These are phyloP conservation scores for Aspergillus sclerotioniger DNA, from an alignment of 495 filamentous ascomycete species.

Conservation along the genomic window DNA sequence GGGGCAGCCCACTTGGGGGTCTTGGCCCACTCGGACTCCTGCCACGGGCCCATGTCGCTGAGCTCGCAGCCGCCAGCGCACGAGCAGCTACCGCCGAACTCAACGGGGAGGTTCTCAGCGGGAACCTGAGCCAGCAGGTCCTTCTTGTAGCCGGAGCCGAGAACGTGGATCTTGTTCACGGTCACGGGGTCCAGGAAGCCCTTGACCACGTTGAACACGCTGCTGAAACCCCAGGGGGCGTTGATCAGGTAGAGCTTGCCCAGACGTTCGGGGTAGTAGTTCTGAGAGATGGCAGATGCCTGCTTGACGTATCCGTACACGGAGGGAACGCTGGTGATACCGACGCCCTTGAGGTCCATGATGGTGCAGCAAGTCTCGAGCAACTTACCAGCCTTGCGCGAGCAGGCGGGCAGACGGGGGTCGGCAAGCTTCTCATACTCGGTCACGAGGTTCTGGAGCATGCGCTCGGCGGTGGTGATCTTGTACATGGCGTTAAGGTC, in stretches of 20 bases:
- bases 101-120: slow-evolving; percentile 81
- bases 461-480: slow-evolving; percentile 88
- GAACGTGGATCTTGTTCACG: slow-evolving; percentile 90
- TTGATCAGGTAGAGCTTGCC: slow-evolving; percentile 94
- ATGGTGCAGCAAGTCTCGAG: slow-evolving; percentile 97
- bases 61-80: slow-evolving; percentile 83
- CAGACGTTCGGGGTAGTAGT: slow-evolving; percentile 97
- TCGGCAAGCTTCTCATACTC: slow-evolving; percentile 97
- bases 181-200: slow-evolving; percentile 94
- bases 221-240: slow-evolving; percentile 88
- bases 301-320: slow-evolving; percentile 84
- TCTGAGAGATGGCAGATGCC: slow-evolving; percentile 82
- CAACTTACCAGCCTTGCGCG: slow-evolving; percentile 81
- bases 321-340: slow-evolving; percentile 70
- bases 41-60: slow-evolving; percentile 91
- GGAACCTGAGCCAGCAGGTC: slow-evolving; percentile 84
- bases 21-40: slow-evolving; percentile 69
- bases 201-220: slow-evolving; percentile 81
- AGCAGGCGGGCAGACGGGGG: slow-evolving; percentile 91
- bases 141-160: slow-evolving; percentile 76
- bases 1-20: slow-evolving; percentile 66
- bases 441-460: slow-evolving; percentile 91
- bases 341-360: slow-evolving; percentile 95
- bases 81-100: slow-evolving; percentile 80
- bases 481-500: slow-evolving; percentile 87